Evolutionary conservation across 1,284 basidiomycete genomes (phyloP), one percentile per base, ranked within the genome.

Genomic region (Laetiporus sulphureus): DNA sequence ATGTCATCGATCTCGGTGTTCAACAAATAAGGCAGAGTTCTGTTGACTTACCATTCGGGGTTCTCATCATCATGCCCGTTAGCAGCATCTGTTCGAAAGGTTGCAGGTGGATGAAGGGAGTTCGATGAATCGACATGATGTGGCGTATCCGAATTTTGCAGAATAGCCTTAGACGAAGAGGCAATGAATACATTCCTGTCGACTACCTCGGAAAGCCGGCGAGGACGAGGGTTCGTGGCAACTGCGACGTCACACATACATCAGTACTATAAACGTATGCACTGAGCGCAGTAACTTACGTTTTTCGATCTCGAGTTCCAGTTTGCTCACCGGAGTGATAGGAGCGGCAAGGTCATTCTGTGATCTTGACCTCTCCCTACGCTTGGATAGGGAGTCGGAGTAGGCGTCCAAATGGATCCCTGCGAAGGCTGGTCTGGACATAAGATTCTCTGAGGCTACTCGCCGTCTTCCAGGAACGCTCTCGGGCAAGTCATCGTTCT

Each of bases 111-210:
- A n/a, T n/a, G n/a, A n/a, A n/a, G n/a, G n/a, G n/a, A n/a, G n/a
- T n/a, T n/a, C n/a, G n/a, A n/a, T n/a, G n/a, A n/a, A n/a, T n/a
- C n/a, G n/a, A n/a, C n/a, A 10, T 44, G 37, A 13, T 31, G 25
- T 19, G 24, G 16, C 5, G 13, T 29, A 2, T 25, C 16, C 12
- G 23, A 16, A 15, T 39, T 37, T 16, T 29, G 37, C 11, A 21
- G 37, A 2, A 24, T 18, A 21, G 38, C 66, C 32, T 23, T 31
- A 11, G 54, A 27, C 19, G 54, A 44, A 2, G 47, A 42, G 1
- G 73, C 71, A 37, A 86, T 72, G 55, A 87, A 85, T 30, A 84
- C 51, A 48, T 68, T 80, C 46, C 72, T 71, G 57, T 86, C 81
- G 12, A 88, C 58, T 30, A 85, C 66, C 8, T 78, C 63, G 2